Percentiles rank a stretch among this genome's conserved stretches.
Evolutionary conservation across 1,284 basidiomycete genomes (phyloP).

Genomic region (Bondarzewia mesenterica): DNA sequence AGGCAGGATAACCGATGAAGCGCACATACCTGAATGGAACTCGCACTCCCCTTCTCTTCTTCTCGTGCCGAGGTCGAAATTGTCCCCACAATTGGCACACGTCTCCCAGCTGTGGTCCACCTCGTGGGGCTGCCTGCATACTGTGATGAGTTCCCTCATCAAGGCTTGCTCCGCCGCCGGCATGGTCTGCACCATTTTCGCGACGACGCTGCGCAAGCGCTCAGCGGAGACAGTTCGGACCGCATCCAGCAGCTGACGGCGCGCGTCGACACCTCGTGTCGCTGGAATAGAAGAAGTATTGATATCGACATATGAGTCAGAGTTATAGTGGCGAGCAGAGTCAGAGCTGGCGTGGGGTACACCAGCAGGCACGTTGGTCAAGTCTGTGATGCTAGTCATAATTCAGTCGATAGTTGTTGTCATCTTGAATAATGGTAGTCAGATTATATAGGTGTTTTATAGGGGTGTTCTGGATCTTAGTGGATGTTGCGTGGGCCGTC

Average conservation of each 20-base stretch:
- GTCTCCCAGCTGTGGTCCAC: not conserved
- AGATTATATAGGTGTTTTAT: too few relatives aligned
- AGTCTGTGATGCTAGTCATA: too few relatives aligned
- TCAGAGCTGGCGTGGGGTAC: too few relatives aligned
- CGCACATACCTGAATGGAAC: not conserved
- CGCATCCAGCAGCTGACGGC: not conserved
- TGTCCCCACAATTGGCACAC: not conserved
- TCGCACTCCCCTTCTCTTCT: not conserved
- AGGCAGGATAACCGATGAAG: not conserved
- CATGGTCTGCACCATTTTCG: not conserved
- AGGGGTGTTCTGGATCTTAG: too few relatives aligned
- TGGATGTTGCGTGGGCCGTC: too few relatives aligned
- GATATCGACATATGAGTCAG: too few relatives aligned
- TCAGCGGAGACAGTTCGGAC: not conserved
- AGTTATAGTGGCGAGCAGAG: too few relatives aligned
- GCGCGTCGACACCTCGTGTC: not conserved
- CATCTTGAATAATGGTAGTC: too few relatives aligned
- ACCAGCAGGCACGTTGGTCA: too few relatives aligned
- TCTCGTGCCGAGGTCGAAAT: not conserved
- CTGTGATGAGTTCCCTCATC: not conserved
- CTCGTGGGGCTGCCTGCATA: not conserved
- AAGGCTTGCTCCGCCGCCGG: not conserved
- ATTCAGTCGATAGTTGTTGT: too few relatives aligned
- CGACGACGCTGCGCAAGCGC: not conserved
- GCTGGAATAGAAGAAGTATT: too few relatives aligned